Conservation (phyloP, 1,284 basidiomycete genomes). For the Apiotrichum akiyoshidainum region DNA sequence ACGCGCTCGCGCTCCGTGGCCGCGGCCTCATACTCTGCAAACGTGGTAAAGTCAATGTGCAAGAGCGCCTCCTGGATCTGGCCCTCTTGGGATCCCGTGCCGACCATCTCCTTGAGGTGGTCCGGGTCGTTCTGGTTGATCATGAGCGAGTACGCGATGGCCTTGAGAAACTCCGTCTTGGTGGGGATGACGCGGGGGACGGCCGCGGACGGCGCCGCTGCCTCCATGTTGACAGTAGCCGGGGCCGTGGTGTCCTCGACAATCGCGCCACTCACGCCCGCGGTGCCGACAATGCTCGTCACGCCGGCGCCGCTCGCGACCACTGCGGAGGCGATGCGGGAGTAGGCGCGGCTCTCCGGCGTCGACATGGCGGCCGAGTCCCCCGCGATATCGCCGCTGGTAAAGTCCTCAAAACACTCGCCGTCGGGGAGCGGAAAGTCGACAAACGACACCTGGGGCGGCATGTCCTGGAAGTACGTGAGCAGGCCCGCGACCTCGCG, state of each 20-base stretch:
- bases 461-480: conserved; percentile 6
- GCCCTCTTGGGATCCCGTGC: not conserved
- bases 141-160: not conserved
- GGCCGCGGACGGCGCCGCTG: no score
- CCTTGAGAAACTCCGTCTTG: not conserved
- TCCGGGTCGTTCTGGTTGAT: conserved; percentile 1
- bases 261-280: not conserved
- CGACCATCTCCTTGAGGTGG: conserved; percentile 3
- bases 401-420: not conserved
- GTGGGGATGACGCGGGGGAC: not conserved
- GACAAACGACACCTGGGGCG: not conserved
- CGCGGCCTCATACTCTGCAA: not conserved
- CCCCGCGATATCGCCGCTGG: no score
- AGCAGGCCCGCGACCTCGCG: conserved; percentile 2
- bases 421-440: not conserved
- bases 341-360: not conserved
- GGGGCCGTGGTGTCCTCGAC: no score
- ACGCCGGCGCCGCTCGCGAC: not conserved
- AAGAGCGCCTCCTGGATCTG: conserved; percentile 2
- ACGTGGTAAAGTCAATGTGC: not conserved
- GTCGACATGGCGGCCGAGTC: not conserved
- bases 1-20: no score
- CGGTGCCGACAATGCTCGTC: not conserved
- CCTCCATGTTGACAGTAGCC: not conserved
- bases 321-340: not conserved